These are phyloP conservation scores for Quercus dentata DNA, from an alignment of 306 rosid genomes.

Conservation along the genomic window DNA sequence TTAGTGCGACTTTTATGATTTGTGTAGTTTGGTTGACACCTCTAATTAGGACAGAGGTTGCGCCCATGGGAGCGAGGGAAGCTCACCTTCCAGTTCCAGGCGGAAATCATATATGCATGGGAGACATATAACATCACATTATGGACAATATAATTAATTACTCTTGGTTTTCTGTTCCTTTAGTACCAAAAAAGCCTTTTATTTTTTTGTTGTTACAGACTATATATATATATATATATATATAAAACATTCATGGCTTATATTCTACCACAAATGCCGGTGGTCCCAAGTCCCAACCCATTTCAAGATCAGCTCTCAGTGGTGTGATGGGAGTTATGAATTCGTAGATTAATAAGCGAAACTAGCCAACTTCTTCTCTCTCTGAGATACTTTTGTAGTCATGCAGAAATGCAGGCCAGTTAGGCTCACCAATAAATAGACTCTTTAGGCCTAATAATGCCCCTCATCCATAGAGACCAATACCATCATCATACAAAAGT, in stretches of 20 bases:
- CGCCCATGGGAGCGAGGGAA: background rate
- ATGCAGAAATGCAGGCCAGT: background rate
- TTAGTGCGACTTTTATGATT: no score
- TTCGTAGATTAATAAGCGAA: background rate
- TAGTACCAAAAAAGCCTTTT: background rate
- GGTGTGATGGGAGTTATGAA: background rate
- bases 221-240: background rate
- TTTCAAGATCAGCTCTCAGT: background rate
- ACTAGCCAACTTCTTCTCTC: background rate
- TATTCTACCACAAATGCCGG: background rate
- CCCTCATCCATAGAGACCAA: no score
- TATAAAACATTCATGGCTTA: no score
- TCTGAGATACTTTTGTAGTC: background rate
- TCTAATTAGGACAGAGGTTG: background rate
- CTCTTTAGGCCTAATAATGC: background rate
- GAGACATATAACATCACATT: background rate
- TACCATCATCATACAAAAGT: background rate
- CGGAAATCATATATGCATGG: background rate
- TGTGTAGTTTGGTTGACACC: no score
- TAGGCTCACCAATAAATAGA: background rate
- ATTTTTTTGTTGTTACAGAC: background rate
- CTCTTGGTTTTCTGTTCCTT: no score
- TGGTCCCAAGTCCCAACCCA: background rate
- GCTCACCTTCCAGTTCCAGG: background rate
- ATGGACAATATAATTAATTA: background rate